Evolutionary conservation across 208 protist species (phyloP).

Genomic region (Crithidia thermophila): DNA sequence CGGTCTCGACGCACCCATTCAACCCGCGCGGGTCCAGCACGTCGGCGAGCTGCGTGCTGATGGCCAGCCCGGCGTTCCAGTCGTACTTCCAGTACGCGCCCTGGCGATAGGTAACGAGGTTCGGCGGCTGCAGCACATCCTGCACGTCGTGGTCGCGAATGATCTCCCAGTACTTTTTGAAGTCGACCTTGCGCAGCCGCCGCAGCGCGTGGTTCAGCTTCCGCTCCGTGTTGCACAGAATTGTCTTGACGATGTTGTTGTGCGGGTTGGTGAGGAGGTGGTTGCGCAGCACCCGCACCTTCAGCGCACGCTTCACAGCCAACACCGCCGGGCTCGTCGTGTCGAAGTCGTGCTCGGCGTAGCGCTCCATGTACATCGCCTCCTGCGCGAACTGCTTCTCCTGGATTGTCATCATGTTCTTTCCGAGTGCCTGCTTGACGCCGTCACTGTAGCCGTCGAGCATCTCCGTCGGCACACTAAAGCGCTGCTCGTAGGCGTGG

Average conservation of each 20-base stretch:
- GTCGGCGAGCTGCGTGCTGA: slow-evolving; percentile 85
- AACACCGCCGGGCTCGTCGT: slow-evolving; percentile 86
- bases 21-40: slow-evolving; percentile 87
- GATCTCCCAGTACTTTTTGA: slow-evolving; percentile 92
- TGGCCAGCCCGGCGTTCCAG: slow-evolving; percentile 89
- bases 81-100: slow-evolving; percentile 91
- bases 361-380: slow-evolving; percentile 93
- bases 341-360: slow-evolving; percentile 91
- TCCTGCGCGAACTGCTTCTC: slow-evolving; percentile 91
- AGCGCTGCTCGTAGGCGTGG: slow-evolving; percentile 91
- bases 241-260: slow-evolving; percentile 91
- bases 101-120: slow-evolving; percentile 86
- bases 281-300: slow-evolving; percentile 87
- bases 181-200: slow-evolving; percentile 87
- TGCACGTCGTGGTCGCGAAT: slow-evolving; percentile 92
- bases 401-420: slow-evolving; percentile 84
- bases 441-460: slow-evolving; percentile 85
- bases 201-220: slow-evolving; percentile 83
- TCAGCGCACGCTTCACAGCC: slow-evolving; percentile 84
- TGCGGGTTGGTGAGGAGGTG: slow-evolving; percentile 92
- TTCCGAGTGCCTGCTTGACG: slow-evolving; percentile 78
- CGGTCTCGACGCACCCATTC: slow-evolving; percentile 92
- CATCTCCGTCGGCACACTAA: slow-evolving; percentile 91
- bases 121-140: slow-evolving; percentile 87
- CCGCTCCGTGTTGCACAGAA: slow-evolving; percentile 77